Percentiles rank a stretch among this genome's conserved stretches.
Evolutionary conservation across 192 early-diverging fungal genomes (phyloP).

Genomic region (Entomortierella beljakovae): DNA sequence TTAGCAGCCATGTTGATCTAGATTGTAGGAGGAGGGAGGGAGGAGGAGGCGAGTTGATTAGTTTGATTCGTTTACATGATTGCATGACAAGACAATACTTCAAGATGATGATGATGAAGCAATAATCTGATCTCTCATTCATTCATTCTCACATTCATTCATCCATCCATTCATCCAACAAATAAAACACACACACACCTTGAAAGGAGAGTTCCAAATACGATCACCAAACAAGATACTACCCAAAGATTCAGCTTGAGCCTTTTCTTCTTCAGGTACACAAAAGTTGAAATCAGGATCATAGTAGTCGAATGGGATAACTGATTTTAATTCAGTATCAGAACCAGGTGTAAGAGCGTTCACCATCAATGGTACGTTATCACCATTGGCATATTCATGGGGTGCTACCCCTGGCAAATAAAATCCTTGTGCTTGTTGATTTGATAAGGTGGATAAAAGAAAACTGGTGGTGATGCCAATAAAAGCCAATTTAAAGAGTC

Average conservation of each 20-base stretch:
- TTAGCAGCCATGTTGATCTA: constrained; percentile 34
- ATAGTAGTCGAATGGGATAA: constrained; percentile 92
- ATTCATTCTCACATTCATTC: no score
- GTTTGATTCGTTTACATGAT: no score
- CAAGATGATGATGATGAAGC: no score
- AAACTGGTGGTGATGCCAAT: constrained; percentile 6
- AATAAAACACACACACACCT: constrained; percentile 60
- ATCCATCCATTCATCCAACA: neutral
- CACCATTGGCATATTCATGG: constrained; percentile 79
- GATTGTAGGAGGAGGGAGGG: no score
- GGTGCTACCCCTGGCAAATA: constrained; percentile 97
- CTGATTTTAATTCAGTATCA: constrained; percentile 71
- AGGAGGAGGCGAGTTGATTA: no score
- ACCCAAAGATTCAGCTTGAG: constrained; percentile 85
- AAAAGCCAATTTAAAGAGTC: neutral
- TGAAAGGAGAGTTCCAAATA: constrained; percentile 85
- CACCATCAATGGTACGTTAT: constrained; percentile 83
- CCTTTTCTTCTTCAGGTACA: constrained; percentile 56
- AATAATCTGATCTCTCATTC: no score
- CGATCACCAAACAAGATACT: constrained; percentile 97
- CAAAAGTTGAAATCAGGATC: constrained; percentile 90
- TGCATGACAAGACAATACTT: no score
- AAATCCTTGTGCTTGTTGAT: constrained; percentile 65
- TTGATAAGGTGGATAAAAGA: neutral
- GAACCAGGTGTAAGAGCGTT: constrained; percentile 86